Conservation (phyloP, 192 early-diverging fungal genomes). For the Thamnidium elegans region DNA sequence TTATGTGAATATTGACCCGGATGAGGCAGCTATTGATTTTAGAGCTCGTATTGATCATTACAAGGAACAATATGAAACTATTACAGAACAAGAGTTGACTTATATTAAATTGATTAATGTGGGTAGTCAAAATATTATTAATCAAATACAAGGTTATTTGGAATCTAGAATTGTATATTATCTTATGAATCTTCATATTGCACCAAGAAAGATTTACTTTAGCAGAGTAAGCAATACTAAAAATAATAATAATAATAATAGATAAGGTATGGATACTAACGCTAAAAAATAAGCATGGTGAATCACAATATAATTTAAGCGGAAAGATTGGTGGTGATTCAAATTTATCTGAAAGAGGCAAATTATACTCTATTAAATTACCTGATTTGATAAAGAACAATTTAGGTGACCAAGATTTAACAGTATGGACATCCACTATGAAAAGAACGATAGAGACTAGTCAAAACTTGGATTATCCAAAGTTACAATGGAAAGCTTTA, state of each 20-base stretch:
- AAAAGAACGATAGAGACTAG: slow-evolving; percentile 91
- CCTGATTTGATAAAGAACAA: slow-evolving; percentile 77
- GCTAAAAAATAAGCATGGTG: slow-evolving; percentile 69
- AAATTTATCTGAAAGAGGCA: slow-evolving; percentile 79
- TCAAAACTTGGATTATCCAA: slow-evolving; percentile 73
- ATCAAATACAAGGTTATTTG: slow-evolving; percentile 92
- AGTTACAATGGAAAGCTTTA: slow-evolving; percentile 94
- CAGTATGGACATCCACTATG: slow-evolving; percentile 96
- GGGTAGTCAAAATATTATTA: slow-evolving; percentile 85
- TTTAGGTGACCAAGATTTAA: slow-evolving; percentile 70
- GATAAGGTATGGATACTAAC: not conserved
- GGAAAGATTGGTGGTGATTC: slow-evolving; percentile 96
- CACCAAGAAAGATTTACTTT: slow-evolving; percentile 90
- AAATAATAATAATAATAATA: too few species aligned
- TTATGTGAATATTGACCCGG: slow-evolving; percentile 84
- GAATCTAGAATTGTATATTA: slow-evolving; percentile 97
- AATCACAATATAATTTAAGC: slow-evolving; percentile 87
- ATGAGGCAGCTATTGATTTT: slow-evolving; percentile 87
- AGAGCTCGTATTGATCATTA: slow-evolving; percentile 89
- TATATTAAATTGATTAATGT: slow-evolving; percentile 96
- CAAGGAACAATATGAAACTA: slow-evolving; percentile 83
- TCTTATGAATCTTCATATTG: slow-evolving; percentile 98
- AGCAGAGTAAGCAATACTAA: slow-evolving; percentile 50
- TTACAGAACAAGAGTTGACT: slow-evolving; percentile 68
- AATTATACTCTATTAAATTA: slow-evolving; percentile 78